Conservation (phyloP, 176 grass and related monocot genomes). For the Coix lacrymajobi region DNA sequence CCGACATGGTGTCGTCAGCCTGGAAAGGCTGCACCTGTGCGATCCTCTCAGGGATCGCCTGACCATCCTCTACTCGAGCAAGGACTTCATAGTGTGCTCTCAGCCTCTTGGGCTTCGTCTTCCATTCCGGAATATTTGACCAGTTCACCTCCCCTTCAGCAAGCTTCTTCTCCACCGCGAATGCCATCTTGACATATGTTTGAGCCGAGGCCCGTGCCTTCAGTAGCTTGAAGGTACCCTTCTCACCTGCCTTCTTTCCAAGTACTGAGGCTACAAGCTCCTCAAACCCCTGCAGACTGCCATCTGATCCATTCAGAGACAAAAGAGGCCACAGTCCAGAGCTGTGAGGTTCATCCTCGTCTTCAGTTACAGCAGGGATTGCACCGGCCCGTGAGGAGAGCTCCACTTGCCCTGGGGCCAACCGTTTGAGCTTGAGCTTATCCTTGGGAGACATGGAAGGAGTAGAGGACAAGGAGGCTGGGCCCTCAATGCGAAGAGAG, state of each 20-base stretch:
- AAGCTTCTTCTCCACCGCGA: slow-evolving; percentile 50
- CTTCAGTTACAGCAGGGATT: slow-evolving; percentile 20
- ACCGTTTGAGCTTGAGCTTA: slow-evolving; percentile 73
- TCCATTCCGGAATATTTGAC: slow-evolving; percentile 56
- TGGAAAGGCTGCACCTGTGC: slow-evolving; percentile 48
- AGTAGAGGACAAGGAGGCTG: slow-evolving; percentile 59
- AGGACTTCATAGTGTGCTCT: slow-evolving; percentile 79
- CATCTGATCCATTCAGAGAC: slow-evolving; percentile 70
- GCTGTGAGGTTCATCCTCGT: slow-evolving; percentile 22
- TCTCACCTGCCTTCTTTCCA: slow-evolving; percentile 42
- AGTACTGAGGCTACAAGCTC: slow-evolving; percentile 71
- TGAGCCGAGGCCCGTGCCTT: slow-evolving; percentile 59
- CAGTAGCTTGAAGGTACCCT: slow-evolving; percentile 69
- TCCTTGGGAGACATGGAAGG: slow-evolving; percentile 62
- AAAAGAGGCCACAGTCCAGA: slow-evolving; percentile 66
- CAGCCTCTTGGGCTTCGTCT: slow-evolving; percentile 60
- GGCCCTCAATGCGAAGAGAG: slow-evolving; percentile 73
- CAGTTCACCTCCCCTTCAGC: slow-evolving; percentile 52
- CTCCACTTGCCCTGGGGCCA: slow-evolving; percentile 71
- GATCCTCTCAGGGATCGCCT: slow-evolving; percentile 70
- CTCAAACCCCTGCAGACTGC: slow-evolving; percentile 65
- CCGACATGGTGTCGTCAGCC: slow-evolving; percentile 2
- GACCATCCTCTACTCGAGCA: slow-evolving; percentile 60
- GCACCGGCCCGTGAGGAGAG: slow-evolving; percentile 43
- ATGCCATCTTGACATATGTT: slow-evolving; percentile 84